Base-by-base conservation (phyloP, 2,329 filamentous ascomycete species). In the Furcasterigmium furcatum region DNA sequence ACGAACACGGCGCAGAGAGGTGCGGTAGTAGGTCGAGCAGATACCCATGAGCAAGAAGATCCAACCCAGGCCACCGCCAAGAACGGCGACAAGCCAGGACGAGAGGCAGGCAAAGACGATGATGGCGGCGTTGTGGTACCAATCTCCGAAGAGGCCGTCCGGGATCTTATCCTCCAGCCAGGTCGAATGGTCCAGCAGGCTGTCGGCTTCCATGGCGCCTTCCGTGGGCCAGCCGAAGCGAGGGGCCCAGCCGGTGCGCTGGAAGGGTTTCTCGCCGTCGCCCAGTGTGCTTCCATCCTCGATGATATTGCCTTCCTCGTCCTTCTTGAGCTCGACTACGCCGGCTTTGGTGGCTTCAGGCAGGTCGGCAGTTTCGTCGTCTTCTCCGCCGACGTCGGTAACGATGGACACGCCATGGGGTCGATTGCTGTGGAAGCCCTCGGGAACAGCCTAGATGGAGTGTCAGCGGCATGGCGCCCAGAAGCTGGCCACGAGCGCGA, bases 111-210 rank as follows among this genome's bases (percentile, higher is more conserved):
- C 90, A 61, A 99, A 96, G 54, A 92, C 77, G 61, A 99, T 96
- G 50, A 99, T 73, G n/a, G 76, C 94, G 3, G 91, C 84, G 65
- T 99, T 99, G 67, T 99, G 91, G 66, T 97, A 99, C 94, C 94
- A 99, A 64, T 97, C 91, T 62, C 94, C 94, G 63, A 88, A 99
- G 65, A 95, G 89, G 61, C 88, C 88, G 62, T 97, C 91, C 35
- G 92, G 83, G 29, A 99, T 68, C 64, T 85, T 85, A 49, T 83
- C 79, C 62, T 99, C 95, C 20, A 97, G 66, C 72, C 85, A 88
- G 2, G 91, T 96, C 58, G 91, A 82, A 63, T 96, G 91, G 60
- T 99, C 91, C 32, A 94, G 76, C 58, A 95, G 64, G 49, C 82
- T 90, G 47, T 86, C 84, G 12, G 73, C 76, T 24, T 80, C 73